Conservation (phyloP, 345 rosid species). For the Hypericum perforatum region DNA sequence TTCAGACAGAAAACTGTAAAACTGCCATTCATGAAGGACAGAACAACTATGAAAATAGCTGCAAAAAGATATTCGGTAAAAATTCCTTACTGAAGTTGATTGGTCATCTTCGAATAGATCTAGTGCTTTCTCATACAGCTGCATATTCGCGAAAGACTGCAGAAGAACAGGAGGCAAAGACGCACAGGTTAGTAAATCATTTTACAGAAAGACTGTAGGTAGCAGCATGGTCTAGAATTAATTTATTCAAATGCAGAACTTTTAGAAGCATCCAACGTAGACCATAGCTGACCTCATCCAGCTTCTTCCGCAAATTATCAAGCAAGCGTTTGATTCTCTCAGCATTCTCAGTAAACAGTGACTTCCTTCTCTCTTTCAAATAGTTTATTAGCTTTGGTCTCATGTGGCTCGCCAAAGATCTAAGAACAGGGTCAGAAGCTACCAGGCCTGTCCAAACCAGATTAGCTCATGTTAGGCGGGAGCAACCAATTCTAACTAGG, state of each 20-base stretch:
- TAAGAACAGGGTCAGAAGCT: slow-evolving; percentile 44
- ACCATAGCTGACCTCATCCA: slow-evolving; percentile 69
- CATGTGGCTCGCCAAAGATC: slow-evolving; percentile 52
- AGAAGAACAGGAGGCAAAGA: slow-evolving; percentile 13
- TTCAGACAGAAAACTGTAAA: too few relatives aligned
- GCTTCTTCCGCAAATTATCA: slow-evolving; percentile 77
- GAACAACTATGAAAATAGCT: slow-evolving; percentile 2
- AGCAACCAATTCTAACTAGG: slow-evolving; percentile 3
- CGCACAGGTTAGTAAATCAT: slow-evolving; percentile 5
- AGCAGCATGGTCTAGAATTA: slow-evolving; percentile 1
- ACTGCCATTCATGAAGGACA: neutral
- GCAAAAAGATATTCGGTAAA: neutral
- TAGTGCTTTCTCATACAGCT: slow-evolving; percentile 82
- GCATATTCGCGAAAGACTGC: slow-evolving; percentile 86
- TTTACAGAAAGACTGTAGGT: too few relatives aligned
- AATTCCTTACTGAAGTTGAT: slow-evolving; percentile 65
- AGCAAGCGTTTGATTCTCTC: slow-evolving; percentile 63
- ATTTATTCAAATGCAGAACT: slow-evolving; percentile 6
- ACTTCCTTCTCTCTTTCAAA: slow-evolving; percentile 73
- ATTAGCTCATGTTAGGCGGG: slow-evolving; percentile 13
- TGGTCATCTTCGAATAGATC: slow-evolving; percentile 88
- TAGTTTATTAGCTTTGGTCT: slow-evolving; percentile 74
- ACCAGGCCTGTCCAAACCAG: slow-evolving; percentile 46
- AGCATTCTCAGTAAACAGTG: slow-evolving; percentile 76
- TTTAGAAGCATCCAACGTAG: slow-evolving; percentile 10